Percentiles rank a stretch among this genome's conserved stretches.
Conservation (phyloP, 441 rosid genomes). For the Euphorbia celastroides region DNA sequence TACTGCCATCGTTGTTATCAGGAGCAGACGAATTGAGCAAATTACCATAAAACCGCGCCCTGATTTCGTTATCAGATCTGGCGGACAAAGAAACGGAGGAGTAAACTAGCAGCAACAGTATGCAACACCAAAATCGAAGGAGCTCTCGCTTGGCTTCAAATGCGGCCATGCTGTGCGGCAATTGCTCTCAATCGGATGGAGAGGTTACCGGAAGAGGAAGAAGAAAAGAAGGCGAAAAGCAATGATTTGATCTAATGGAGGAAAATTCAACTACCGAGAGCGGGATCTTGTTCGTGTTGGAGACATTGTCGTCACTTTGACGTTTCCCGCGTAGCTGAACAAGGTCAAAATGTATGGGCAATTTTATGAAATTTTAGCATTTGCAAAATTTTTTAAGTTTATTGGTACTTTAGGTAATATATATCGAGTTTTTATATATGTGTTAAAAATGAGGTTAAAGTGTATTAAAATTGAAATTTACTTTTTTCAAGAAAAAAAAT, state of each 20-base stretch:
- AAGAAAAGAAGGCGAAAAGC: neutral
- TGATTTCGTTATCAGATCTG: constrained; percentile 82
- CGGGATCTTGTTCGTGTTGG: neutral
- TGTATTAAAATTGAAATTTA: too few species aligned
- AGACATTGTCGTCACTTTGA: neutral
- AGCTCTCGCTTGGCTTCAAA: constrained; percentile 23
- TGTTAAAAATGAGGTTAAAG: too few species aligned
- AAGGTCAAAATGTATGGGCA: neutral
- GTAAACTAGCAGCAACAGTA: constrained; percentile 26
- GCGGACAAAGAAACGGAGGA: constrained; percentile 25
- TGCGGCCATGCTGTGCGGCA: constrained; percentile 22
- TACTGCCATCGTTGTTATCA: constrained; percentile 58
- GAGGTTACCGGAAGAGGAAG: constrained; percentile 5
- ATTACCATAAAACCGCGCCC: constrained; percentile 88
- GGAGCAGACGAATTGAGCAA: constrained; percentile 66
- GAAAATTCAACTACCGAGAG: neutral
- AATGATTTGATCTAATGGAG: neutral
- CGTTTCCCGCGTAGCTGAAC: constrained; percentile 1
- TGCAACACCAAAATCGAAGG: constrained; percentile 25
- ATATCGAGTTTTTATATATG: too few species aligned
- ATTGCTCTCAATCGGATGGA: too few species aligned
- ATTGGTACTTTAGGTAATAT: too few species aligned
- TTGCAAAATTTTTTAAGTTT: too few species aligned
- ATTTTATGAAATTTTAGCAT: too few species aligned
- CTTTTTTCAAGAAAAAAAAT: too few species aligned